Conservation (phyloP, 192 early-diverging fungal species). For the Backusella psychrophila region DNA sequence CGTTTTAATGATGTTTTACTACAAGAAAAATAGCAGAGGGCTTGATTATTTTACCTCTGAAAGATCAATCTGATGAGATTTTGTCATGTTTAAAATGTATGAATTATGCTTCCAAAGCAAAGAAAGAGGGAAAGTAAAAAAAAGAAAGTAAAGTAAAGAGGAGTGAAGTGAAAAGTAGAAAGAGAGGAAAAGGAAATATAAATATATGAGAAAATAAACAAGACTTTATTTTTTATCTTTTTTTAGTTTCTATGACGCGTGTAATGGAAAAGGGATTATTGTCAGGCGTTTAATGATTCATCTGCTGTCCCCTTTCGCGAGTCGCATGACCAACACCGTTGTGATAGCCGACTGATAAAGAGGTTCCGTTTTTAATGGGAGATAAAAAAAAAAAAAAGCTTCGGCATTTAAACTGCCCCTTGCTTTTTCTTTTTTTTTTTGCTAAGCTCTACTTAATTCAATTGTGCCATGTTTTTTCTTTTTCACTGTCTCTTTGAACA, state of each 20-base stretch:
- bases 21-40: not conserved
- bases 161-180: not conserved
- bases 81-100: not conserved
- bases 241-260: slow-evolving; percentile 17
- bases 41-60: not conserved
- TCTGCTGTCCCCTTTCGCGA: slow-evolving; percentile 8
- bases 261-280: slow-evolving; percentile 16
- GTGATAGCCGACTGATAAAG: slow-evolving; percentile 9
- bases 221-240: slow-evolving; percentile 9
- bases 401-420: slow-evolving; percentile 6
- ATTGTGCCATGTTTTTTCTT: not conserved
- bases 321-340: slow-evolving; percentile 15
- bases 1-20: not conserved
- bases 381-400: not conserved
- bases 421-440: not conserved
- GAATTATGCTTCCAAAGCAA: not conserved
- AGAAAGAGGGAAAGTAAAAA: not conserved
- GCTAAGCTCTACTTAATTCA: not conserved
- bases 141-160: not conserved
- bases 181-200: not conserved
- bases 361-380: slow-evolving; percentile 1
- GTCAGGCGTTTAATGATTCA: slow-evolving; percentile 18
- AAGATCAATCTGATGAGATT: not conserved
- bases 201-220: not conserved
- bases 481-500: not conserved